Evolutionary conservation across 352 stramenopile species (phyloP).

Genomic region (Pythium aristosporum): DNA sequence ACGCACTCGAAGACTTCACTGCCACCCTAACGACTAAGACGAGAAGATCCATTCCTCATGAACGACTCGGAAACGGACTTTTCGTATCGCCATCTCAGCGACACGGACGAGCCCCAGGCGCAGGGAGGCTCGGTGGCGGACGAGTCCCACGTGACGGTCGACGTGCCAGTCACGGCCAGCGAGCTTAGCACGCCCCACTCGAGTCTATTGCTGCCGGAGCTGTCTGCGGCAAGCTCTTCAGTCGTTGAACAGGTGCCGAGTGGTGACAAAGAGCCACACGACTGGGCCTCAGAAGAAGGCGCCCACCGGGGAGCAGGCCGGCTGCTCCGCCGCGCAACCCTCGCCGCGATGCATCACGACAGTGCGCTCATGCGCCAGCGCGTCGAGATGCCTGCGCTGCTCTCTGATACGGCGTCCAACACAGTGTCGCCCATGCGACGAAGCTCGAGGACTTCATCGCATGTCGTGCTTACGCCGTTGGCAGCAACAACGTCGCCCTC

Average conservation of each 20-base stretch:
- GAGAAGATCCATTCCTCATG: background rate
- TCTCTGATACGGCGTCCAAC: slow-evolving; percentile 2
- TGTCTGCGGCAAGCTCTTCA: background rate
- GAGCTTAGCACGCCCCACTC: slow-evolving; percentile 16
- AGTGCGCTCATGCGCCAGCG: slow-evolving; percentile 15
- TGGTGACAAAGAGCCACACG: background rate
- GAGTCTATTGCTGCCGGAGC: slow-evolving; percentile 23
- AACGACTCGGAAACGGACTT: slow-evolving; percentile 22
- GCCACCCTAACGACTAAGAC: background rate
- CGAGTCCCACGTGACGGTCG: slow-evolving; percentile 17
- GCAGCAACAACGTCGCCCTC: slow-evolving; percentile 4
- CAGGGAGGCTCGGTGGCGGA: slow-evolving; percentile 12
- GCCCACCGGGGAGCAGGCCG: slow-evolving; percentile 9
- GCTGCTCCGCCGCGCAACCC: slow-evolving; percentile 2
- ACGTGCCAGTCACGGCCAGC: slow-evolving; percentile 11
- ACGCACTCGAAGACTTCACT: background rate
- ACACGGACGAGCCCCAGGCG: slow-evolving; percentile 19
- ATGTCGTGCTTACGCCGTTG: slow-evolving; percentile 19
- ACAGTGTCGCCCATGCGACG: slow-evolving; percentile 10
- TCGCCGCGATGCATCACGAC: slow-evolving; percentile 10
- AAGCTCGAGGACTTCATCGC: slow-evolving; percentile 3
- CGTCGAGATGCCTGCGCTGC: slow-evolving; percentile 10
- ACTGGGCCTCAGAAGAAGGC: slow-evolving; percentile 32
- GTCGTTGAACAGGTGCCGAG: slow-evolving; percentile 15
- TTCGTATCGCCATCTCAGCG: slow-evolving; percentile 30